Evolutionary conservation across 192 early-diverging fungal genomes (phyloP).

Genomic region (Gorgonomyces haynaldii): DNA sequence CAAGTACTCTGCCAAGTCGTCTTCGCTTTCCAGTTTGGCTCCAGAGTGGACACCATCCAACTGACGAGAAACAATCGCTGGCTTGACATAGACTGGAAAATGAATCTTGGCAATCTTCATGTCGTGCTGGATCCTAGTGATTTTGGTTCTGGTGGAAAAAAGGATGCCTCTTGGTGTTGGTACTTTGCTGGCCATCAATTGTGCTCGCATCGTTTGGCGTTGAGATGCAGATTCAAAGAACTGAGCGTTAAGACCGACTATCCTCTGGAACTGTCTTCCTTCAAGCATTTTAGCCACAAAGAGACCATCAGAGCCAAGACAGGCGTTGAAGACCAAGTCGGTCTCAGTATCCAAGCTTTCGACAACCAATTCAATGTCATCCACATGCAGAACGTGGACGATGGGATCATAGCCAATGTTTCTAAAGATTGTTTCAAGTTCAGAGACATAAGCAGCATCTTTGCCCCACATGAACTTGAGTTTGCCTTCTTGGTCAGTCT

Average conservation of each 20-base stretch:
- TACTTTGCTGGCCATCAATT: neutral
- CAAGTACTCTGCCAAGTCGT: conserved; percentile 1
- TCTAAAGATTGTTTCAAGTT: conserved; percentile 25
- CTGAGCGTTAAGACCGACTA: too few species aligned
- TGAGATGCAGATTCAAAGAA: neutral
- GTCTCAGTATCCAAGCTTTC: conserved; percentile 10
- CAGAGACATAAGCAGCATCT: conserved; percentile 21
- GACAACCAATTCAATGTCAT: conserved; percentile 17
- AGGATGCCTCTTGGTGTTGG: neutral
- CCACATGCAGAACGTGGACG: conserved; percentile 24
- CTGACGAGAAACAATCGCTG: conserved; percentile 2
- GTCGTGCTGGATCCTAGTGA: too few species aligned
- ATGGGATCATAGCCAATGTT: conserved; percentile 20
- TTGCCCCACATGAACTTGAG: conserved; percentile 17
- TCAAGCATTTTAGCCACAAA: too few species aligned
- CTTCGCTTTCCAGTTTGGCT: conserved; percentile 9
- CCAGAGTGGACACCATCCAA: conserved; percentile 1
- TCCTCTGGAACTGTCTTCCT: too few species aligned
- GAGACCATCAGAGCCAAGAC: conserved; percentile 21
- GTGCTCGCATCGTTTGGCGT: neutral
- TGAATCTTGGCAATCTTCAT: conserved; percentile 14
- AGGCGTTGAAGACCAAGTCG: conserved; percentile 24
- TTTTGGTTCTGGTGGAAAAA: neutral
- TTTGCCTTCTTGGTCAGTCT: conserved; percentile 19
- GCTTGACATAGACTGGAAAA: conserved; percentile 23